Evolutionary conservation across 2,329 filamentous ascomycete species (phyloP).

Genomic region (Ramularia endophylla): DNA sequence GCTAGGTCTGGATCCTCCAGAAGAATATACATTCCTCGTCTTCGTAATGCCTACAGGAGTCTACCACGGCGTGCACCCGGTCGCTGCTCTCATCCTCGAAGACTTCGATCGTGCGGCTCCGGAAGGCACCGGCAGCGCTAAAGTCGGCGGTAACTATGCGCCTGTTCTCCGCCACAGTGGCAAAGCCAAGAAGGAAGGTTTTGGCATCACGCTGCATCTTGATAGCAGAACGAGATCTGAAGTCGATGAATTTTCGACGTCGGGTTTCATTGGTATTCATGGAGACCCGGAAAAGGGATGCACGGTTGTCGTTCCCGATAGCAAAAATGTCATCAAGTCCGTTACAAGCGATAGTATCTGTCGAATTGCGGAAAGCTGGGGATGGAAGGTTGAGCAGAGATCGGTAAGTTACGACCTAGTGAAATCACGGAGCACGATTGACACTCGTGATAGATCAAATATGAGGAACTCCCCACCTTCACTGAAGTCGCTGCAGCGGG

Average conservation of each 20-base stretch:
- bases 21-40: slow-evolving; percentile 87
- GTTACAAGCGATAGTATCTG: slow-evolving; percentile 77
- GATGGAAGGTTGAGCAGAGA: slow-evolving; percentile 77
- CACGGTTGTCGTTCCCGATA: slow-evolving; percentile 81
- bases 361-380: slow-evolving; percentile 68
- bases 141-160: slow-evolving; percentile 93
- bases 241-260: slow-evolving; percentile 94
- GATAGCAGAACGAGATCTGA: slow-evolving; percentile 79
- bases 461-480: slow-evolving; percentile 58
- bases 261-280: slow-evolving; percentile 79
- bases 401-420: slow-evolving; percentile 43
- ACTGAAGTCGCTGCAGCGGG: slow-evolving; percentile 85
- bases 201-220: slow-evolving; percentile 89
- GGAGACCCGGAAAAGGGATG: slow-evolving; percentile 47
- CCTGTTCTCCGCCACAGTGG: slow-evolving; percentile 86
- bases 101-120: slow-evolving; percentile 93
- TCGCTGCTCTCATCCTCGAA: slow-evolving; percentile 83
- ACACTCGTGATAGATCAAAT: slow-evolving; percentile 52
- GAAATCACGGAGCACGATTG: background rate
- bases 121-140: slow-evolving; percentile 82
- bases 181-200: slow-evolving; percentile 69
- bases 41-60: slow-evolving; percentile 89
- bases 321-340: slow-evolving; percentile 77
- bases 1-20: slow-evolving; percentile 76
- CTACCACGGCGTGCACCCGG: slow-evolving; percentile 84